Base-by-base conservation (phyloP, 805 yeast species). In the Monosporozyma unispora region DNA sequence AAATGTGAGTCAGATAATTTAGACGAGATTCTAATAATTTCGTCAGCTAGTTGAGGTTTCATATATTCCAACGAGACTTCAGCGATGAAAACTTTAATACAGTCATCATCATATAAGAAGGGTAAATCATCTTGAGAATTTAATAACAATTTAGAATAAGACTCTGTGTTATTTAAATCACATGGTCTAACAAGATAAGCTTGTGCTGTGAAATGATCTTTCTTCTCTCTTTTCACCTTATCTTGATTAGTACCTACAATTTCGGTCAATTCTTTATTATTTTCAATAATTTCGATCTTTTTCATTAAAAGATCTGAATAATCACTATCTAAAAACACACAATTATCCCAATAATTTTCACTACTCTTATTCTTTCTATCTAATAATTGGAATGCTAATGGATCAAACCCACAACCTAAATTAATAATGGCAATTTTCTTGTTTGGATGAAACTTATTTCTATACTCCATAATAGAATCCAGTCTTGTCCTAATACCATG, bases 41-140 rank as follows among this genome's bases (percentile, higher is more conserved):
- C 71, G 59, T 87, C 81, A 5, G 95, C 87, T 49, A 74, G 71
- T 35, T 72, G 72, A 11, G 84, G 81, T 37, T 73, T 70, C 93
- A 87, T 86, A 62, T 86, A 87, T 0, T 91, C 89, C 49, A 87
- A 66, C 0, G 95, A 85, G 3, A 87, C 95, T 62, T 86, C 95
- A 1, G 95, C 91, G 38, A 87, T 73, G 59, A 83, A 87, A 2
- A 86, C 71, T 44, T 74, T 79, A 4, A 75, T 66, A 2, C 71
- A 57, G n/a, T 66, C 56, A 1, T 63, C 55, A 27, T 52, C 58
- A 9, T 52, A 41, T 9, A 63, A 45, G 12, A 51, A 49, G 33
- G 59, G 33, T 19, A 58, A 29, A 28, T 28, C 23, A 3, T 43
- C 44, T n/a, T 29, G 12, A 1, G 39, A 25, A 9, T 48, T 19